phyloP scores from a whole-genome alignment of 2,329 filamentous ascomycete genomes.

The Penicillium sumatraense region DNA sequence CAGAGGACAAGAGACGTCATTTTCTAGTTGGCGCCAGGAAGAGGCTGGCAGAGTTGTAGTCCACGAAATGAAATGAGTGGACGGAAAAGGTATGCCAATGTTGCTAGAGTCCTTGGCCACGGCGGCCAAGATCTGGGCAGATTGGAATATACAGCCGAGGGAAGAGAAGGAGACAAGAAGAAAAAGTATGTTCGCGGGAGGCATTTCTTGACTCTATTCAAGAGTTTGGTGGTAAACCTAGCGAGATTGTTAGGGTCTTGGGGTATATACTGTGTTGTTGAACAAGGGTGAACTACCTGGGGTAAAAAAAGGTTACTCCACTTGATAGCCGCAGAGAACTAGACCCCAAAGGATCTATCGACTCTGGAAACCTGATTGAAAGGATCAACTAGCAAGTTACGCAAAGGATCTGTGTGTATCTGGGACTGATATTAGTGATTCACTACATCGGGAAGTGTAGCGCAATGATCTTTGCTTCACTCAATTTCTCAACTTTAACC shows the following conservation, averaged over 20 bases:
- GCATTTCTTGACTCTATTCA: not conserved
- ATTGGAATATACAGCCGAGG: not conserved
- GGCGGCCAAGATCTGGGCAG: not conserved
- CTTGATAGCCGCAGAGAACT: not conserved
- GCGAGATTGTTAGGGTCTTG: not conserved
- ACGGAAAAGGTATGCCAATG: not conserved
- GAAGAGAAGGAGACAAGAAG: not conserved
- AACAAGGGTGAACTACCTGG: not conserved
- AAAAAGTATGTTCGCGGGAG: not conserved
- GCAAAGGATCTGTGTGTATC: not conserved
- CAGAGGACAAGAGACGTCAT: not conserved
- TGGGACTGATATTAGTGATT: not conserved
- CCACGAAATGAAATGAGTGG: not conserved
- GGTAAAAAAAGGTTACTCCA: not conserved
- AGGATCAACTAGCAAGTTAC: not conserved
- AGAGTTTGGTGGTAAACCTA: not conserved
- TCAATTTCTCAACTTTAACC: not conserved
- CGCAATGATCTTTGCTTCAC: not conserved
- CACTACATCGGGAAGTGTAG: not conserved
- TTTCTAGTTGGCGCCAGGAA: not conserved
- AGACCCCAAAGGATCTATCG: not conserved
- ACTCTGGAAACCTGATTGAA: not conserved
- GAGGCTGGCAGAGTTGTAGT: not conserved
- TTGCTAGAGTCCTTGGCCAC: not conserved
- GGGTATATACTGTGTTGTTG: not conserved